These are phyloP conservation scores for Tricholoma sp. DNA, from an alignment of 768 basidiomycete genomes.

Conservation along the genomic window DNA sequence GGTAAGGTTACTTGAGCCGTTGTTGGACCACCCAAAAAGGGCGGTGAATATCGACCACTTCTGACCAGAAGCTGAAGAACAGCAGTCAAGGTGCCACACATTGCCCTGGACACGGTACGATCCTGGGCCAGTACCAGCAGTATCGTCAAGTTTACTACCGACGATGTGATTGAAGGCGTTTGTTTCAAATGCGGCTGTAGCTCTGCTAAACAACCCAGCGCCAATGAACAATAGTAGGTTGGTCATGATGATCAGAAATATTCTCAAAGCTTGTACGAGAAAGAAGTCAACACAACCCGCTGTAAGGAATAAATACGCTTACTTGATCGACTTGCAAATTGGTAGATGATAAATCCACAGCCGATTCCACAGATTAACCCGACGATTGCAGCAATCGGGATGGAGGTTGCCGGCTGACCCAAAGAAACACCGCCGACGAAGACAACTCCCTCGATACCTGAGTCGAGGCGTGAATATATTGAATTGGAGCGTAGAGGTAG, in stretches of 20 bases:
- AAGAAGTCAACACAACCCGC: not conserved
- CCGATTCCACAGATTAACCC: conserved; percentile 75
- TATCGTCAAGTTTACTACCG: conserved; percentile 68
- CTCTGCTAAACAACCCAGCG: conserved; percentile 84
- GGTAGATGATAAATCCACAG: conserved; percentile 74
- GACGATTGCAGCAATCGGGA: conserved; percentile 86
- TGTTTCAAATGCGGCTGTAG: conserved; percentile 66
- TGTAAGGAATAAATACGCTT: conserved; percentile 17
- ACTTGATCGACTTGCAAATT: conserved; percentile 73
- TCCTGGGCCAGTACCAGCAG: conserved; percentile 73
- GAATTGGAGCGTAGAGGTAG: not conserved
- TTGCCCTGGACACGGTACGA: conserved; percentile 75
- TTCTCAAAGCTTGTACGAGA: conserved; percentile 51
- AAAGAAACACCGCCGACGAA: conserved; percentile 94
- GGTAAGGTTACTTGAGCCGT: conserved; percentile 51
- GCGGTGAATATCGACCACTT: conserved; percentile 84
- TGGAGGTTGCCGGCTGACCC: conserved; percentile 72
- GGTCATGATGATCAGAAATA: conserved; percentile 91
- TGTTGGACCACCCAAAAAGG: conserved; percentile 87
- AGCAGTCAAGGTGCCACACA: conserved; percentile 87
- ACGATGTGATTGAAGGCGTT: conserved; percentile 64
- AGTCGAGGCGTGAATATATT: not conserved
- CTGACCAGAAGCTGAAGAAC: conserved; percentile 54
- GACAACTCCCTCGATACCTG: conserved; percentile 83
- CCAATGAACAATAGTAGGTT: conserved; percentile 91